Evolutionary conservation across 2,329 filamentous ascomycete species (phyloP).

Genomic region (Sordariomycetes sp.): DNA sequence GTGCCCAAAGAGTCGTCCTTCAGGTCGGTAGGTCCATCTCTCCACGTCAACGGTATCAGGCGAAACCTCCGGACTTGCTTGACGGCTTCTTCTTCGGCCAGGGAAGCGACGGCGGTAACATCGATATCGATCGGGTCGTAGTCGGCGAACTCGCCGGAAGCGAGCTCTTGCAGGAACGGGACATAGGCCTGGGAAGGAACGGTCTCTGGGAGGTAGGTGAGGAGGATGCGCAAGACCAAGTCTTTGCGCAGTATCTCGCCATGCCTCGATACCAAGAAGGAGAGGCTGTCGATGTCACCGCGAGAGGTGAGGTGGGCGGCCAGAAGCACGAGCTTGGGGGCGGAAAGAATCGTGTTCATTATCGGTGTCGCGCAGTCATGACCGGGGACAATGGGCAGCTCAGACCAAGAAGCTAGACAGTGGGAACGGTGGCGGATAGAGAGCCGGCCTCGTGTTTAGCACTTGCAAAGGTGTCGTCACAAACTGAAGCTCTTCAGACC

Average conservation of each 20-base stretch:
- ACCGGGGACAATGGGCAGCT: not conserved
- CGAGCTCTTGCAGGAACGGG: constrained; percentile 48
- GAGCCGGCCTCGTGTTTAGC: not conserved
- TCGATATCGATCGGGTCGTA: constrained; percentile 37
- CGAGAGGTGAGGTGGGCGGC: constrained; percentile 59
- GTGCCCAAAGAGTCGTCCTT: constrained; percentile 44
- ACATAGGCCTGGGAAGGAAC: constrained; percentile 52
- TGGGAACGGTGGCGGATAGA: not conserved
- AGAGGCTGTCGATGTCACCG: constrained; percentile 53
- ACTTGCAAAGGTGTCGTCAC: not conserved
- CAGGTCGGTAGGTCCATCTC: constrained; percentile 33
- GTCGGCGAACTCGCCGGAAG: constrained; percentile 31
- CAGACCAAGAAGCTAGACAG: not conserved
- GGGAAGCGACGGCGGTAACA: constrained; percentile 38
- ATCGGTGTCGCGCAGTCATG: not conserved
- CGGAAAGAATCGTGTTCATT: constrained; percentile 32
- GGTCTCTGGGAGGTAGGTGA: constrained; percentile 69
- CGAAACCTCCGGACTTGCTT: constrained; percentile 53
- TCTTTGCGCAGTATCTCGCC: constrained; percentile 49
- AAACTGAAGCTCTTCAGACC: not conserved
- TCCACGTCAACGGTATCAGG: constrained; percentile 44
- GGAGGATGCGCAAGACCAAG: constrained; percentile 59
- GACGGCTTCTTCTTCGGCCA: constrained; percentile 54
- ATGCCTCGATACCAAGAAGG: constrained; percentile 46
- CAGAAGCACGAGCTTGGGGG: constrained; percentile 61